Evolutionary conservation across 257 asterid genomes (phyloP).

Genomic region (Solanum chiquidenum): DNA sequence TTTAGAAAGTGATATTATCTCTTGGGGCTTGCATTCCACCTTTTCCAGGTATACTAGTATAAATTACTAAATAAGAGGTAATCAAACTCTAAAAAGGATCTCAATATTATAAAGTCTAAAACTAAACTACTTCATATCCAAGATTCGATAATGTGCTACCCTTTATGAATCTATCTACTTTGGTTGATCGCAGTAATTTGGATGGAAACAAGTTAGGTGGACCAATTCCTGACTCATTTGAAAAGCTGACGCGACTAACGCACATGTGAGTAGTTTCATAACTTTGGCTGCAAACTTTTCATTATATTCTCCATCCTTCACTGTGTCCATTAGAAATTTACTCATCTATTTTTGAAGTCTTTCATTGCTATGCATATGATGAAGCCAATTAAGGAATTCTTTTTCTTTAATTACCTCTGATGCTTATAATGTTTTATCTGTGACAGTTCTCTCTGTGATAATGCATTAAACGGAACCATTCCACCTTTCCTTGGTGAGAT

Average conservation of each 20-base stretch:
- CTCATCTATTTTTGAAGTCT: neutral
- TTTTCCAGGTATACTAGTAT: neutral
- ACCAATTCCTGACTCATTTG: neutral
- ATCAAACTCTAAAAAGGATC: neutral
- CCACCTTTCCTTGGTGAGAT: neutral
- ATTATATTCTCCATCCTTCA: neutral
- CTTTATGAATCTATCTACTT: neutral
- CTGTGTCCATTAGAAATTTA: neutral
- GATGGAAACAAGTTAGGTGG: neutral
- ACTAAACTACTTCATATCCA: neutral
- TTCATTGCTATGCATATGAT: neutral
- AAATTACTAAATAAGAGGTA: neutral
- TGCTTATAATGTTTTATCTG: neutral
- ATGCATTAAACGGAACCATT: neutral
- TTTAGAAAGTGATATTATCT: neutral
- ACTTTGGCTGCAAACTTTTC: neutral
- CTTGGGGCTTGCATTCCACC: neutral
- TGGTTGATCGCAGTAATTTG: neutral
- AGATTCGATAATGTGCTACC: neutral
- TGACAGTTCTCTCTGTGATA: neutral
- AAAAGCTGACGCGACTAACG: rapidly evolving
- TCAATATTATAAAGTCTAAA: neutral
- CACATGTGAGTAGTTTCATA: neutral
- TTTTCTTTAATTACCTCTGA: neutral
- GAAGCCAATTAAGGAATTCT: neutral